Evolutionary conservation across 2,329 filamentous ascomycete genomes (phyloP).

Genomic region (Xylariaceae sp.): DNA sequence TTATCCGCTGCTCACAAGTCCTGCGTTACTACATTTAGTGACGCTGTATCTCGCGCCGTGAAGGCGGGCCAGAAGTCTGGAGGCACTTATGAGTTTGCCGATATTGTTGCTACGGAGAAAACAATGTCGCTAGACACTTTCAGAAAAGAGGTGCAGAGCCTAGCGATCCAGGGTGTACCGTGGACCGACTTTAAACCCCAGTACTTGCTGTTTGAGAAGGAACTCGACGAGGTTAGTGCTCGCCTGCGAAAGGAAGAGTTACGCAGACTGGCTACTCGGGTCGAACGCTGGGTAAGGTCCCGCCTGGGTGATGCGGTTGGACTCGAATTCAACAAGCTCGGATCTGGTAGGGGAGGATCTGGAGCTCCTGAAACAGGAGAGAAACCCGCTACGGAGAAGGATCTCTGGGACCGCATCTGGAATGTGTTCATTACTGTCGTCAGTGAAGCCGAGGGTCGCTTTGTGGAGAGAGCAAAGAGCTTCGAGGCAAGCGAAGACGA

Average conservation of each 20-base stretch:
- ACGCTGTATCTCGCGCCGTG: conserved; percentile 83
- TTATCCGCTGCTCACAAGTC: conserved; percentile 86
- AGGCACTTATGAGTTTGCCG: conserved; percentile 88
- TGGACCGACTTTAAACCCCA: conserved; percentile 91
- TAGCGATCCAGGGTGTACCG: conserved; percentile 74
- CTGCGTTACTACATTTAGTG: conserved; percentile 80
- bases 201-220: conserved; percentile 79
- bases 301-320: conserved; percentile 85
- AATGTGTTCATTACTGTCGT: conserved; percentile 80
- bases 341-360: conserved; percentile 80
- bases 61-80: conserved; percentile 93
- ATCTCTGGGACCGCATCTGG: conserved; percentile 97
- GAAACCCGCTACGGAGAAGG: conserved; percentile 74
- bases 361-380: conserved; percentile 79
- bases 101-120: conserved; percentile 87
- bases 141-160: conserved; percentile 71
- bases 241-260: conserved; percentile 93
- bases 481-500: conserved; percentile 92
- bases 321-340: conserved; percentile 93
- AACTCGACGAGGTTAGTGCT: conserved; percentile 84
- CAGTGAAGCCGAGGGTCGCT: conserved; percentile 80
- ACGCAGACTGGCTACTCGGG: conserved; percentile 84
- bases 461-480: conserved; percentile 85
- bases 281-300: conserved; percentile 92
- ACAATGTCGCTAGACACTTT: conserved; percentile 74